Evolutionary conservation across 371 early-diverging fungal genomes (phyloP).

Genomic region (Batrachochytrium dendrobatidis): DNA sequence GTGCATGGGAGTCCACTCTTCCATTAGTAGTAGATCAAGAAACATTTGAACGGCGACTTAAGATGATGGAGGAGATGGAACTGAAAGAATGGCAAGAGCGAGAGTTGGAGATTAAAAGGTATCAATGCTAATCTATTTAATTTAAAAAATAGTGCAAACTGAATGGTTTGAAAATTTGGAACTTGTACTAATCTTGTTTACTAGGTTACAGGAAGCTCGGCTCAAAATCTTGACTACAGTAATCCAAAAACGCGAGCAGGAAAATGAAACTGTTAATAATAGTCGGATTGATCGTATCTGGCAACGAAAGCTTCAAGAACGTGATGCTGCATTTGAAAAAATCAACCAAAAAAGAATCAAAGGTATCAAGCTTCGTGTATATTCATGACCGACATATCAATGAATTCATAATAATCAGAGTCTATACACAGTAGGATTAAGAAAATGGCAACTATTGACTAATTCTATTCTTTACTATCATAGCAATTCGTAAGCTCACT

Average conservation of each 20-base stretch:
- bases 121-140: not conserved
- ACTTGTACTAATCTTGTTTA: not conserved
- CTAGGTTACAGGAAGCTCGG: slow-evolving; percentile 38
- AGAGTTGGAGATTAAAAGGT: slow-evolving; percentile 44
- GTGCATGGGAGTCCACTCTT: slow-evolving; percentile 46
- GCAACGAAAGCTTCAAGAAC: slow-evolving; percentile 44
- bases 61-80: slow-evolving; percentile 57
- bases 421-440: too few relatives aligned
- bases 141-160: not conserved
- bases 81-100: slow-evolving; percentile 47
- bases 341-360: slow-evolving; percentile 39
- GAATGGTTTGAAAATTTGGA: not conserved
- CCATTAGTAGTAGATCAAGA: slow-evolving; percentile 43
- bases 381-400: not conserved
- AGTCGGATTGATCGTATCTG: slow-evolving; percentile 40
- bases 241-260: slow-evolving; percentile 36
- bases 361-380: slow-evolving; percentile 12
- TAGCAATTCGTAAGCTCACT: slow-evolving; percentile 38
- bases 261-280: slow-evolving; percentile 34
- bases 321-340: slow-evolving; percentile 35
- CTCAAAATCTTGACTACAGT: slow-evolving; percentile 37
- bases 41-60: slow-evolving; percentile 36
- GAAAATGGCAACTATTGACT: too few relatives aligned
- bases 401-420: too few relatives aligned
- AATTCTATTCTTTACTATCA: too few relatives aligned